Evolutionary conservation across 2,329 filamentous ascomycete species (phyloP), one percentile per base, ranked within the genome.

Genomic region (Biscogniauxia sp.): DNA sequence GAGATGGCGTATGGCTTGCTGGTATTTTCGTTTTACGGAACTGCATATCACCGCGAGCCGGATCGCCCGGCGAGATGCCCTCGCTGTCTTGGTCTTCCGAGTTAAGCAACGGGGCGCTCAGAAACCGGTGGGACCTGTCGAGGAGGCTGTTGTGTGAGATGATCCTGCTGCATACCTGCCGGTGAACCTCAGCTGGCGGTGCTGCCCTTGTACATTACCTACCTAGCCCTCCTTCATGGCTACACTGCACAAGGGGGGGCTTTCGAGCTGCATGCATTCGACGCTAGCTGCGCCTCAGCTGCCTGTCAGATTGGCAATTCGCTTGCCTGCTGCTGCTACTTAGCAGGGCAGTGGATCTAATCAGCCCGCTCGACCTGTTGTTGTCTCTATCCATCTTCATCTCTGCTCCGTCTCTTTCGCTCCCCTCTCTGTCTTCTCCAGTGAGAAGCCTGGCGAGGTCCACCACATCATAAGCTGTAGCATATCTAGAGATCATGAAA

Each of bases 261-360:
- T 56, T 58, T 49, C 23, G 25, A 53, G 8, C 11, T 51, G 55
- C 55, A 64, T 58, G 57, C 26, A 41, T 52, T 37, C 51, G 23
- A 37, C 49, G 32, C 37, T 61, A 61, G 61, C 65, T 67, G 65
- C 65, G 65, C 65, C 65, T 51, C 65, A 55, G 60, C 61, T 20
- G 60, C 53, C 55, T 63, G 64, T 66, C 60, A 66, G 58, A 64
- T 62, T 62, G 41, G 19, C 51, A 63, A 58, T 53, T 56, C 23
- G 52, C 59, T 60, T 51, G 41, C 55, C 55, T 28, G 25, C 25
- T 7, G 54, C 45, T 54, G 52, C 23, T 37, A 32, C n/a, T 26
- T 26, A n/a, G n/a, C n/a, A n/a, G 2, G 5, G 11, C 51, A 26
- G 25, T 19, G 23, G 20, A 37, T 26, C 52, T 25, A 3, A 19